Conservation (phyloP, 208 protist species). For the Acanthamoeba castellanii region DNA sequence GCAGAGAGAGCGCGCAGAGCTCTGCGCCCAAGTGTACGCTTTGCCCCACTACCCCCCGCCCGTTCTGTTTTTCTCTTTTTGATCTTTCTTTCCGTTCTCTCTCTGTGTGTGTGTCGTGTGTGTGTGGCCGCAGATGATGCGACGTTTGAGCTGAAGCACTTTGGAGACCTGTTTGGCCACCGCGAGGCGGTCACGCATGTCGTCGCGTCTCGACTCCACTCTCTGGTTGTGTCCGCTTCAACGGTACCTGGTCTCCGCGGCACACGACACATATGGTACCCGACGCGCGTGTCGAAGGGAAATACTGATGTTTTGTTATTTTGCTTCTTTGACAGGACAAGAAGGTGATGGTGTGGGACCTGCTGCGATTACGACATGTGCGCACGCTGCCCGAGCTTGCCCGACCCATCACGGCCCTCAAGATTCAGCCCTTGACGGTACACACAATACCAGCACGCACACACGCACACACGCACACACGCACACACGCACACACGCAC, state of each 20-base stretch:
- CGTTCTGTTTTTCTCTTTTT: neutral
- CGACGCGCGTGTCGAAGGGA: neutral
- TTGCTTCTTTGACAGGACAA: neutral
- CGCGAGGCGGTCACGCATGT: conserved; percentile 38
- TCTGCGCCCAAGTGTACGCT: neutral
- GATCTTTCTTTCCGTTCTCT: neutral
- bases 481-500: no score
- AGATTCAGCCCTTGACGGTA: conserved; percentile 45
- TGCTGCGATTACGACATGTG: conserved; percentile 42
- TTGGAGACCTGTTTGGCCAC: conserved; percentile 32
- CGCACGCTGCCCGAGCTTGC: neutral
- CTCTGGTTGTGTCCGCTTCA: conserved; percentile 18
- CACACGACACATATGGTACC: neutral
- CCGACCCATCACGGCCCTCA: conserved; percentile 29
- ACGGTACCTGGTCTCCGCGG: neutral
- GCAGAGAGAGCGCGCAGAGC: neutral
- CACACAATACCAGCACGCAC: neutral
- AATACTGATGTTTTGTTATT: neutral
- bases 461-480: neutral
- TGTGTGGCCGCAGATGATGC: neutral
- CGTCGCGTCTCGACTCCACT: conserved; percentile 17
- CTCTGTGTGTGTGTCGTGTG: neutral
- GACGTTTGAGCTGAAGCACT: neutral
- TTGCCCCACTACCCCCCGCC: neutral
- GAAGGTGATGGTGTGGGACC: conserved; percentile 51